Base-by-base conservation (phyloP, 2,329 filamentous ascomycete species). In the Claviceps lovelessii region DNA sequence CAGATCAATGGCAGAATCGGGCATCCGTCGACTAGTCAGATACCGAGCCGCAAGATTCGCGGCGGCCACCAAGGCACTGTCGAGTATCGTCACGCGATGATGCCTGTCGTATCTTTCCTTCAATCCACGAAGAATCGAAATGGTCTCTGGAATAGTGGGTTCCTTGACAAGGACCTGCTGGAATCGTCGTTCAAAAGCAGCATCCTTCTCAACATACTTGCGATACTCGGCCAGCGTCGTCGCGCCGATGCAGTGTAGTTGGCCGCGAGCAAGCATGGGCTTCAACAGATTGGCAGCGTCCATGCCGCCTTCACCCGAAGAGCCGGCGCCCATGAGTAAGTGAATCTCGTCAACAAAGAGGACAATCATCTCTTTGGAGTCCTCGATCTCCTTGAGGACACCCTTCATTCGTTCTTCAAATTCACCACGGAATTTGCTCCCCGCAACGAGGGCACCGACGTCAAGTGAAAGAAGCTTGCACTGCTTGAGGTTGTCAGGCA, bases 351-450 rank as follows among this genome's bases (percentile, higher is more conserved):
- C 93, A 61, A 98, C 93, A 63, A 98, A 98, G 59, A 98, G 83
- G 53, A 98, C 86, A 66, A 98, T 96, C 76, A 90, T 95, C 56
- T 97, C 91, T 68, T 93, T 94, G 52, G 90, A 89, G 55, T 95
- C 85, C 62, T 90, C 81, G 56, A 98, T 95, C 73, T 98, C 93
- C 71, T 97, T 98, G 63, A 98, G 72, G 5, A 98, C 93, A 54
- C 91, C 90, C 79, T 98, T 98, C 90, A 98, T 97, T 62, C 93
- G 83, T 76, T 98, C 93, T 70, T 98, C 93, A 57, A 98, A 98
- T 70, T 98, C 93, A 74, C 93, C 93, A 51, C 93, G 85, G 75
- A 94, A 98, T 73, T 98, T 98, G 80, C 90, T 96, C 61, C 93
- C 93, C 56, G 93, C 93, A 59, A 98, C 91, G 55, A 98, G 77